These are phyloP conservation scores for Cucumis variabilis DNA, from an alignment of 331 rosid species.

Conservation along the genomic window DNA sequence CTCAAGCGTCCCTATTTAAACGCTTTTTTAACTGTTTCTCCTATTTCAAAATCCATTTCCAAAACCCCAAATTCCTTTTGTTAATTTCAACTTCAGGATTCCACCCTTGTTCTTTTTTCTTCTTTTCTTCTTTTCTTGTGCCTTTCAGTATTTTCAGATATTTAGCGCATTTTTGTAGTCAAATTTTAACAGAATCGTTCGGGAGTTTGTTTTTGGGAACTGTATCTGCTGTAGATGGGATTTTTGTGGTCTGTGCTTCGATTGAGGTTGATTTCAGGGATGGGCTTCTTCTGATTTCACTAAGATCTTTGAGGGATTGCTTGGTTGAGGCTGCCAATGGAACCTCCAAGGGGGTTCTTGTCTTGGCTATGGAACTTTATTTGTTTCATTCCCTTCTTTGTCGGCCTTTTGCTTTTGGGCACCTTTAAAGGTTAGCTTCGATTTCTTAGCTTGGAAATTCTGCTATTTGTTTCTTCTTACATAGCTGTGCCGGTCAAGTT, in stretches of 20 bases:
- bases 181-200: neutral
- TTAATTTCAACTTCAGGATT: neutral
- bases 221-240: neutral
- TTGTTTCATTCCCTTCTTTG: conserved; percentile 82
- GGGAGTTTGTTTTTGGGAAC: neutral
- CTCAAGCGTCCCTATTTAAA: neutral
- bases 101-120: neutral
- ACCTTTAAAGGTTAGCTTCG: conserved; percentile 64
- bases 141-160: neutral
- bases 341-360: conserved; percentile 59
- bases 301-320: conserved; percentile 38
- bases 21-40: neutral
- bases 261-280: conserved; percentile 26
- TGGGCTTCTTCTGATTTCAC: conserved; percentile 31
- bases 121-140: neutral
- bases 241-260: neutral
- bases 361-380: conserved; percentile 70
- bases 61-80: neutral
- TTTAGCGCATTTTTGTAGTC: neutral
- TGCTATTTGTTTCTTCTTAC: conserved; percentile 7
- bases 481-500: neutral
- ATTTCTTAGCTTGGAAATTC: conserved; percentile 29
- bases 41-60: neutral
- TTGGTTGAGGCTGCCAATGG: conserved; percentile 45
- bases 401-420: conserved; percentile 87